These are phyloP conservation scores for Pseudonitzschia pungens DNA, from an alignment of 108 stramenopile species.

Conservation along the genomic window DNA sequence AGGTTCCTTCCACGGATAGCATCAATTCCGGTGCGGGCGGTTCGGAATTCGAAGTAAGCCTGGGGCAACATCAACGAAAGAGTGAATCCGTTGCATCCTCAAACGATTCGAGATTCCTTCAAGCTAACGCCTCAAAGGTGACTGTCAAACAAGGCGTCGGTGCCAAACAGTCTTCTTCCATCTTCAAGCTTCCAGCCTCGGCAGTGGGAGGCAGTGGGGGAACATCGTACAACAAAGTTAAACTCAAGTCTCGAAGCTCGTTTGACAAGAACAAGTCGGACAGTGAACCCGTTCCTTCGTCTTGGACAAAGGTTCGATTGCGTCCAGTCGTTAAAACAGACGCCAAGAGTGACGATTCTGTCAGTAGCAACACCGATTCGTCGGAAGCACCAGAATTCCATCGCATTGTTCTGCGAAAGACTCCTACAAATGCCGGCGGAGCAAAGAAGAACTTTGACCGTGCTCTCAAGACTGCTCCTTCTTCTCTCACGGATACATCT, in stretches of 20 bases:
- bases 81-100: conserved; percentile 17
- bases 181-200: conserved; percentile 14
- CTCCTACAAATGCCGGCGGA: conserved; percentile 11
- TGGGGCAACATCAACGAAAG: conserved; percentile 22
- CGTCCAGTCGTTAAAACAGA: conserved; percentile 16
- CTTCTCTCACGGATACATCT: conserved; percentile 12
- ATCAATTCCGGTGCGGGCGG: conserved; percentile 7
- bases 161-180: conserved; percentile 4
- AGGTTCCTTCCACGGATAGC: conserved; percentile 20
- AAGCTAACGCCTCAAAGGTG: neutral
- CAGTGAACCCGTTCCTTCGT: conserved; percentile 23
- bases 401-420: conserved; percentile 17
- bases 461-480: neutral
- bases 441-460: conserved; percentile 7
- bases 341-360: neutral
- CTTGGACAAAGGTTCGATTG: conserved; percentile 47
- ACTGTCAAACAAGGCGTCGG: neutral
- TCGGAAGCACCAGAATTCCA: conserved; percentile 19
- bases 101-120: neutral
- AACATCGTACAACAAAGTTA: conserved; percentile 15
- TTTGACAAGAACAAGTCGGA: conserved; percentile 20
- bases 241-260: conserved; percentile 26
- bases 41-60: conserved; percentile 27
- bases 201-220: neutral
- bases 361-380: neutral